Percentiles rank a stretch among this genome's conserved stretches.
Conservation (phyloP, 371 early-diverging fungal species). For the Mucor irregularis region DNA sequence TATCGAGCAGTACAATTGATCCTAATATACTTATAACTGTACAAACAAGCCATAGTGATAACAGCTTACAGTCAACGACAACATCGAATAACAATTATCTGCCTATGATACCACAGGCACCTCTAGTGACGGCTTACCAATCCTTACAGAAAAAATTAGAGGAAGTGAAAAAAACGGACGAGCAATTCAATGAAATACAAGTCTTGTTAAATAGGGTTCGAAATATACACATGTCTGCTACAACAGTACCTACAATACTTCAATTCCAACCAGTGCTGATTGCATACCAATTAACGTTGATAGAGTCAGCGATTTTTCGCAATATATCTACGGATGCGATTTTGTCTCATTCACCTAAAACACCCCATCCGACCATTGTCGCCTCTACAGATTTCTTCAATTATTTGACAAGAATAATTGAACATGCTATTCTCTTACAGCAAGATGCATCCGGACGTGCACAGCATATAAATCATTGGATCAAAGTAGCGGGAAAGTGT, state of each 20-base stretch:
- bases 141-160: conserved; percentile 32
- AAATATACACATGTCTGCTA: conserved; percentile 54
- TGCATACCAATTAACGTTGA: conserved; percentile 74
- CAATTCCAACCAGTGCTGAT: conserved; percentile 68
- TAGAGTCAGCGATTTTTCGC: conserved; percentile 71
- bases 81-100: conserved; percentile 11
- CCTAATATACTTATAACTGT: conserved; percentile 41
- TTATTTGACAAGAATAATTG: conserved; percentile 74
- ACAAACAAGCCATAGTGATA: conserved; percentile 45
- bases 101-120: conserved; percentile 43
- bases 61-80: conserved; percentile 16
- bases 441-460: conserved; percentile 66
- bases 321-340: conserved; percentile 66
- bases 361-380: conserved; percentile 66
- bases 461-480: conserved; percentile 69
- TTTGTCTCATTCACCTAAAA: conserved; percentile 61
- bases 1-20: conserved; percentile 42
- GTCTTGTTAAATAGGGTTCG: conserved; percentile 50
- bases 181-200: conserved; percentile 6
- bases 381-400: conserved; percentile 83
- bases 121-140: conserved; percentile 28
- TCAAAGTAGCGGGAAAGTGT: conserved; percentile 67
- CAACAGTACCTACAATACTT: conserved; percentile 56
- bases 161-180: conserved; percentile 5
- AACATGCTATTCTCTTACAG: conserved; percentile 66